Evolutionary conservation across 192 early-diverging fungal genomes (phyloP).

Genomic region (Backusella tuberculispora): DNA sequence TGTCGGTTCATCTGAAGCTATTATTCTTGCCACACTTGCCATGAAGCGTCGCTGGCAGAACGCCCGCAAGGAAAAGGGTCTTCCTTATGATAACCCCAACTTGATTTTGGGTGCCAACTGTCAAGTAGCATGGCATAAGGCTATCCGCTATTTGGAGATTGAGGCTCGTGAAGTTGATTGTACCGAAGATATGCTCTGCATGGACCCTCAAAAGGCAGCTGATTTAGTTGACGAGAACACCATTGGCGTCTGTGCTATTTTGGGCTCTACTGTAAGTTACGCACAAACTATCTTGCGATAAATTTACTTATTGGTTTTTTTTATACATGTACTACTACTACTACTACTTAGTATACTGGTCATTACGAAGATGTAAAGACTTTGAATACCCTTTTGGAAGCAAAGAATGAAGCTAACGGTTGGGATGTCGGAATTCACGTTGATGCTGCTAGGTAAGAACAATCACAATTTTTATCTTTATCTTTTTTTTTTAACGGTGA

Average conservation of each 20-base stretch:
- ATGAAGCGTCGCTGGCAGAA: constrained; percentile 82
- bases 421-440: constrained; percentile 81
- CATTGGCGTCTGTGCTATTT: constrained; percentile 76
- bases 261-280: constrained; percentile 65
- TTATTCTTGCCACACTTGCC: constrained; percentile 75
- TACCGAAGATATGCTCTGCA: constrained; percentile 50
- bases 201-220: constrained; percentile 68
- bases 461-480: neutral
- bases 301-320: neutral
- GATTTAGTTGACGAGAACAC: constrained; percentile 86
- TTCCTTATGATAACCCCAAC: constrained; percentile 71
- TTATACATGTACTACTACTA: neutral
- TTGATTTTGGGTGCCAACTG: constrained; percentile 77
- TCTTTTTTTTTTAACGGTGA: too few species aligned
- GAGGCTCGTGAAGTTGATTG: constrained; percentile 40
- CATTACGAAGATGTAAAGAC: constrained; percentile 78
- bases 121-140: constrained; percentile 53
- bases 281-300: neutral
- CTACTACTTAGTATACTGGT: constrained; percentile 64
- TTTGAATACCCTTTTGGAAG: constrained; percentile 66
- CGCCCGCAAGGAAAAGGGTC: constrained; percentile 59
- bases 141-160: constrained; percentile 37
- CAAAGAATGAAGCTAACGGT: constrained; percentile 64
- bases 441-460: constrained; percentile 65
- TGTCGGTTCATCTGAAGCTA: constrained; percentile 80